Conservation (phyloP, 2,329 filamentous ascomycete species). For the Fonsecaea erecta region DNA sequence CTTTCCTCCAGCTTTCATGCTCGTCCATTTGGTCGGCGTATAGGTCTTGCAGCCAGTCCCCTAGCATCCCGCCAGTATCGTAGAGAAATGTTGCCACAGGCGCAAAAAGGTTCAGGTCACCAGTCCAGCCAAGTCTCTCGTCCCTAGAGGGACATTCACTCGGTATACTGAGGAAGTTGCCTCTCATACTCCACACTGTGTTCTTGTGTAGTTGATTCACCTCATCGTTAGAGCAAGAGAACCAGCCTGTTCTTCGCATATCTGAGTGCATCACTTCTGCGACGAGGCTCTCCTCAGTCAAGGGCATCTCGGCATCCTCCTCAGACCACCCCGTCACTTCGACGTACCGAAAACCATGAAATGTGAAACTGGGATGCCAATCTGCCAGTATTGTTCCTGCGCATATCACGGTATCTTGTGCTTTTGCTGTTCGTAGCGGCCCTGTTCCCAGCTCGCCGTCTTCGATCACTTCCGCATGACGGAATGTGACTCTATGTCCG, state of each 20-base stretch:
- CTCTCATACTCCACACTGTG: conserved; percentile 61
- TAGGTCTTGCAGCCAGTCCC: conserved; percentile 57
- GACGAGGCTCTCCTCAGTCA: conserved; percentile 35
- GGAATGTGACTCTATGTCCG: conserved; percentile 45
- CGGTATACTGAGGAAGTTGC: conserved; percentile 63
- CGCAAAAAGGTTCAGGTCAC: conserved; percentile 57
- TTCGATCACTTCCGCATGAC: conserved; percentile 62
- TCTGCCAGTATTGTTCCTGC: conserved; percentile 38
- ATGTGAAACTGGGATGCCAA: conserved; percentile 59
- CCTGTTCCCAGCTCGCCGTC: conserved; percentile 49
- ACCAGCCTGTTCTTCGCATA: conserved; percentile 56
- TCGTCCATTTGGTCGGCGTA: conserved; percentile 43
- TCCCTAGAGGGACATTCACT: conserved; percentile 64
- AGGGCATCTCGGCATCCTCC: conserved; percentile 5
- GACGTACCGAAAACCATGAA: conserved; percentile 59
- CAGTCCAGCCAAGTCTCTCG: conserved; percentile 61
- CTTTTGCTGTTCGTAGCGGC: conserved; percentile 53
- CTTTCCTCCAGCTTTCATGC: conserved; percentile 19
- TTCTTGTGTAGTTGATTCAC: conserved; percentile 63
- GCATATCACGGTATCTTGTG: conserved; percentile 49
- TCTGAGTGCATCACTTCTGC: conserved; percentile 59
- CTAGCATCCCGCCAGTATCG: conserved; percentile 57
- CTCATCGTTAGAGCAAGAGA: conserved; percentile 57
- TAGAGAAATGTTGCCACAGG: conserved; percentile 61
- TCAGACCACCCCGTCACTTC: conserved; percentile 54